Conservation (phyloP, 2,329 filamentous ascomycete genomes). For the Stachybotrys elegans region DNA sequence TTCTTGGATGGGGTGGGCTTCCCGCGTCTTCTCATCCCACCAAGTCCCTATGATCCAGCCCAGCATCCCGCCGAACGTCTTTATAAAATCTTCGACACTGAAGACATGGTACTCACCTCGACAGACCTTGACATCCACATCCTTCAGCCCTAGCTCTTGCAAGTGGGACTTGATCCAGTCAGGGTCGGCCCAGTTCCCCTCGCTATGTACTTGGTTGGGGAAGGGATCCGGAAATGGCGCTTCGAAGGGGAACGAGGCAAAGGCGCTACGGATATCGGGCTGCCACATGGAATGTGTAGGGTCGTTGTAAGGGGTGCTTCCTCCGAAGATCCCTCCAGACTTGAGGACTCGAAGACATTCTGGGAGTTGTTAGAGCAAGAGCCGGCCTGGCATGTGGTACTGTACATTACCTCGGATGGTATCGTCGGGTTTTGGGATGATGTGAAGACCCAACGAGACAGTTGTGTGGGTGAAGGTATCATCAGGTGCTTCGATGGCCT, state of each 20-base stretch:
- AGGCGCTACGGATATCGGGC: conserved; percentile 31
- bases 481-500: too few species aligned
- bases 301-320: conserved; percentile 28
- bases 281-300: conserved; percentile 28
- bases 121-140: conserved; percentile 29
- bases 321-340: conserved; percentile 31
- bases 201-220: conserved; percentile 33
- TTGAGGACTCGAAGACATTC: conserved; percentile 34
- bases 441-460: conserved; percentile 41
- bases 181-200: conserved; percentile 33
- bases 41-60: conserved; percentile 28
- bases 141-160: conserved; percentile 26
- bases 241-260: conserved; percentile 34
- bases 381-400: background rate
- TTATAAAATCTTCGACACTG: conserved; percentile 29
- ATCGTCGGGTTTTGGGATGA: conserved; percentile 35
- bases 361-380: conserved; percentile 1
- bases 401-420: conserved; percentile 19
- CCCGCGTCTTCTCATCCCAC: conserved; percentile 34
- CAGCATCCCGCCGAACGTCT: conserved; percentile 31
- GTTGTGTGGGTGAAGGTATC: conserved; percentile 38
- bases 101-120: conserved; percentile 23
- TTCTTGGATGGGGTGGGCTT: conserved; percentile 29
- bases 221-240: conserved; percentile 28
- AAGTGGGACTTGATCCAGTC: conserved; percentile 33